Evolutionary conservation across 371 early-diverging fungal genomes (phyloP), one percentile per base, ranked within the genome.

Genomic region (Rhizomucor pusillus): DNA sequence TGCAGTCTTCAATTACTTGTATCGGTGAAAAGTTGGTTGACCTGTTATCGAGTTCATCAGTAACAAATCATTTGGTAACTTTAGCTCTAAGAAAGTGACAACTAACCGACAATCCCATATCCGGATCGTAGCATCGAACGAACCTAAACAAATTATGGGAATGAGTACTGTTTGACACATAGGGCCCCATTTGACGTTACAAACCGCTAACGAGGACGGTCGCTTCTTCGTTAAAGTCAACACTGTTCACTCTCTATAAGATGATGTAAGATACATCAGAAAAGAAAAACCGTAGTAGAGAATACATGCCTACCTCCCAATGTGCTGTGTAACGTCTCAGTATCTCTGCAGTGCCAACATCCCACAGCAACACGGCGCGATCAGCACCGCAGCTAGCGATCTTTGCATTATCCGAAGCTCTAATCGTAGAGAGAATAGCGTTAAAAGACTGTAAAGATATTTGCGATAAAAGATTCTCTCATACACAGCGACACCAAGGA

Each of bases 61-160:
- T 47, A 25, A 43, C 37, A 9, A 47, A 48, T 35, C 34, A 44
- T 5, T 29, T 3, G 29, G 29, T 29, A 37, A 50, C 35, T 36
- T 19, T n/a, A 22, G 40, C 0, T 16, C 5, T 16, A 35, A 20
- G 16, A 1, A 9, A 29, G 5, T n/a, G n/a, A 29, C 7, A 3
- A n/a, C 43, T 52, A 69, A 73, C 85, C 85, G 77, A 60, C 81
- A 82, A 59, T 97, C 98, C 96, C 96, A 96, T 41, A 92, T 67
- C 34, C 90, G 75, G 22, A 97, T 88, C 0, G 92, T 88, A 3
- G 93, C 86, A 69, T 97, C 98, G 63, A 90, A 94, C 2, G 93
- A 93, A 3, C 92, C 92, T 79, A 51, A n/a, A 55, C 25, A 34
- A 37, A 51, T 29, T 19, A 55, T 22, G 35, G n/a, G n/a, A n/a